Evolutionary conservation across 768 basidiomycete genomes (phyloP), one percentile per base, ranked within the genome.

Genomic region (Mycena chlorophos): DNA sequence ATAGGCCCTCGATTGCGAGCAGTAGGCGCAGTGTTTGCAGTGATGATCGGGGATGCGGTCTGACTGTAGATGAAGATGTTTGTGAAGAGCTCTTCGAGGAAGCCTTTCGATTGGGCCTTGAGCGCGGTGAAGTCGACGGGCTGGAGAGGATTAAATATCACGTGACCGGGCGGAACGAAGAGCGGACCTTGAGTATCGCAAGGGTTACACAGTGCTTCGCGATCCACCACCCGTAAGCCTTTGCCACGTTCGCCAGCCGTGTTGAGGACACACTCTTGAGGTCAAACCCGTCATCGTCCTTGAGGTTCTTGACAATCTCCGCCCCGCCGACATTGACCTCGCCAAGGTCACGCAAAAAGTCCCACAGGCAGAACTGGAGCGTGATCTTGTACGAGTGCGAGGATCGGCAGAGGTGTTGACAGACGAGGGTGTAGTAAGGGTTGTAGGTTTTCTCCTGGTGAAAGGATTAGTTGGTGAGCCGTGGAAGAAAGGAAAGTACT

Each of bases 331-430:
- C 90, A 27, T 73, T 81, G 10, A 77, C 81, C 71, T 97, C 93
- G 13, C 94, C 96, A 40, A 98, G 75, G 56, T 91, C 91, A 8
- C 96, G 88, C 26, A 98, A 73, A 68, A 98, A 95, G 68, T 99
- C 97, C 97, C 97, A 99, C 5, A 98, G 73, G 63, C 87, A 91
- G 69, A 91, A 98, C 66, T 98, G 97, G 20, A 98, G 75, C 2
- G 97, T 98, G 63, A 98, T 88, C 65, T 85, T 91, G 76, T 94
- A 87, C 4, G 88, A 83, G 67, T 96, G 93, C 0, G 93, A 86
- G 8, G 74, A 75, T 8, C 80, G 77, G 65, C 91, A 91, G 26
- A 98, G 84, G 13, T 91, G 86, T 62, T 92, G 88, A 58, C 85
- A 85, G 31, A 98, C 87, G 46, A 98, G 84, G 5, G 91, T 82